These are phyloP conservation scores for Pichia californica DNA, from an alignment of 805 yeast genomes.

Conservation along the genomic window DNA sequence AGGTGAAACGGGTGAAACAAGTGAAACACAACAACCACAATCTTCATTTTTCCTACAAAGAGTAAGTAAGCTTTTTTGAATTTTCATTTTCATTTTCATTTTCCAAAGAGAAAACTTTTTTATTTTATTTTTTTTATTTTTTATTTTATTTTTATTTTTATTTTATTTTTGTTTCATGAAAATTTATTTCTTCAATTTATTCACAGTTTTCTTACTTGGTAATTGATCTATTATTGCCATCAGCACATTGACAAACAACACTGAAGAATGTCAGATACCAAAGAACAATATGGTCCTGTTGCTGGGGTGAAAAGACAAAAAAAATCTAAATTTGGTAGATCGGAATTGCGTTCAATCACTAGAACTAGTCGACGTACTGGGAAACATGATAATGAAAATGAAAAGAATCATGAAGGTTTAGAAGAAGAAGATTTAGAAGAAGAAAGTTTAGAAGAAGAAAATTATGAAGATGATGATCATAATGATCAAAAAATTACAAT, in stretches of 20 bases:
- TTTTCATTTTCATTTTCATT: too few species aligned
- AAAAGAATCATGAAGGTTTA: slow-evolving; percentile 19
- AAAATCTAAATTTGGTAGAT: slow-evolving; percentile 46
- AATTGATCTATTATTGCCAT: not conserved
- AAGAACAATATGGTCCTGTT: not conserved
- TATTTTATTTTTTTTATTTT: too few species aligned
- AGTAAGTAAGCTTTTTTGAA: too few species aligned
- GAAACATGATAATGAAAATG: slow-evolving; percentile 25
- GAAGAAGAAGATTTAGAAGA: slow-evolving; percentile 28
- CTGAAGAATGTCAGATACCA: not conserved
- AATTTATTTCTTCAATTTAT: too few species aligned
- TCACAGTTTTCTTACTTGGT: too few species aligned
- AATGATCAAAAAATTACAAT: slow-evolving; percentile 15
- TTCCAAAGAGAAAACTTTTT: too few species aligned
- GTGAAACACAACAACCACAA: too few species aligned
- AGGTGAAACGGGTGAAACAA: too few species aligned
- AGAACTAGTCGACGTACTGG: slow-evolving; percentile 40
- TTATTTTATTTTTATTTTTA: too few species aligned
- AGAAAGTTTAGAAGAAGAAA: slow-evolving; percentile 19
- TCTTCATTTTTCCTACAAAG: too few species aligned
- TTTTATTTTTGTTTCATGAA: too few species aligned
- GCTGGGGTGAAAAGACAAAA: slow-evolving; percentile 8
- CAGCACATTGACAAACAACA: too few species aligned
- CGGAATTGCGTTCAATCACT: slow-evolving; percentile 51
- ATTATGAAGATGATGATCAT: slow-evolving; percentile 20